phyloP scores from a whole-genome alignment of 2,329 filamentous ascomycete genomes.

The Colletotrichum camelliae region DNA sequence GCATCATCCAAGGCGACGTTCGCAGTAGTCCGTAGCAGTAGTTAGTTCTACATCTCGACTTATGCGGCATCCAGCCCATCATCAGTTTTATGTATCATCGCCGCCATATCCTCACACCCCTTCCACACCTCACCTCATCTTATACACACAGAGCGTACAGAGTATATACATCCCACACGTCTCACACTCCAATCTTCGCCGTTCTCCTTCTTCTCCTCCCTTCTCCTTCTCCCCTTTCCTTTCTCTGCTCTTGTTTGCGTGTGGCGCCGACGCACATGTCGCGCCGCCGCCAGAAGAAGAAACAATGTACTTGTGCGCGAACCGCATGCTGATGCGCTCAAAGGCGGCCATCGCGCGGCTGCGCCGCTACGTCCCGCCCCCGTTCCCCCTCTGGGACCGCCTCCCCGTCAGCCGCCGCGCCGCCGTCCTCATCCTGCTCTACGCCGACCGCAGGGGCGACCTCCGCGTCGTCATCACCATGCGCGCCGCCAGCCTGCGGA shows the following conservation, averaged over 20 bases:
- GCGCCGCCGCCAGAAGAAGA: background rate
- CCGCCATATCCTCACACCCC: slow-evolving; percentile 2
- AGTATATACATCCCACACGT: background rate
- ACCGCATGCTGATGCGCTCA: slow-evolving; percentile 22
- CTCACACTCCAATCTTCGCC: background rate
- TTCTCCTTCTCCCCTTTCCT: background rate
- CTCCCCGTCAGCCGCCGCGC: slow-evolving; percentile 73
- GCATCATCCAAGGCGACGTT: background rate
- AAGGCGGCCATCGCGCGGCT: slow-evolving; percentile 66
- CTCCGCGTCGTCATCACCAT: slow-evolving; percentile 75
- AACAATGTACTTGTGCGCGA: slow-evolving; percentile 23
- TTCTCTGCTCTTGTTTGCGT: background rate
- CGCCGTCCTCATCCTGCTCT: slow-evolving; percentile 86
- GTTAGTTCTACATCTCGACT: background rate
- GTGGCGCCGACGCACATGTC: background rate
- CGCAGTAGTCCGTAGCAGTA: background rate
- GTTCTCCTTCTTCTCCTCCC: background rate
- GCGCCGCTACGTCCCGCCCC: slow-evolving; percentile 64
- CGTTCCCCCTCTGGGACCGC: slow-evolving; percentile 66
- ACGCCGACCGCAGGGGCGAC: slow-evolving; percentile 82
- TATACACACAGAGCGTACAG: background rate
- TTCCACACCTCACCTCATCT: background rate
- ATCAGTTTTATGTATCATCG: background rate
- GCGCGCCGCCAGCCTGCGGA: slow-evolving; percentile 67
- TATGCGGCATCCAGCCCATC: background rate